Conservation (phyloP, 768 basidiomycete genomes). For the Pisolithus orientalis region DNA sequence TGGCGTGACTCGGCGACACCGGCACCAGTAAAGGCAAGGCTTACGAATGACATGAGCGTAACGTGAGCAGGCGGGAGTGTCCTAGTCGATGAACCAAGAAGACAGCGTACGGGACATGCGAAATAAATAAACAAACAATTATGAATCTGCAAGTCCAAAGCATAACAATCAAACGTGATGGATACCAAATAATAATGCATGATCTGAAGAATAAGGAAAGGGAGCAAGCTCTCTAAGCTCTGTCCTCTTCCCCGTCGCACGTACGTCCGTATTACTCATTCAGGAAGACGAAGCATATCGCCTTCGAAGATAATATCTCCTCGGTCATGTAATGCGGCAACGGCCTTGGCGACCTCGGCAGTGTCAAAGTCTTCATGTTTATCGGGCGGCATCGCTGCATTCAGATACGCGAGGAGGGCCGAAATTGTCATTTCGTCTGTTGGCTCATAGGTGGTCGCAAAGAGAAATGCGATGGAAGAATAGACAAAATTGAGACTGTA, state of each 20-base stretch:
- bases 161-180: too few relatives aligned
- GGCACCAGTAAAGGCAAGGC: too few relatives aligned
- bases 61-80: too few relatives aligned
- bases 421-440: slow-evolving; percentile 68
- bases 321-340: slow-evolving; percentile 39
- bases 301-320: slow-evolving; percentile 48
- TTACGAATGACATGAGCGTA: too few relatives aligned
- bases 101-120: too few relatives aligned
- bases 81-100: too few relatives aligned
- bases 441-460: slow-evolving; percentile 58
- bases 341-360: slow-evolving; percentile 54
- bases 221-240: background rate
- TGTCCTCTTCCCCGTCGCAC: background rate
- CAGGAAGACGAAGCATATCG: slow-evolving; percentile 32
- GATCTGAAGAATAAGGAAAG: background rate
- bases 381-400: slow-evolving; percentile 69
- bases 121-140: background rate
- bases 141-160: too few relatives aligned
- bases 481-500: slow-evolving; percentile 55
- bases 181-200: background rate
- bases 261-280: slow-evolving; percentile 3
- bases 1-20: too few relatives aligned
- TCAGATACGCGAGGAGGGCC: slow-evolving; percentile 62
- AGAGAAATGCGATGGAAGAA: slow-evolving; percentile 57
- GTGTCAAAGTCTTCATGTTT: slow-evolving; percentile 83